Percentiles rank a stretch among this genome's conserved stretches.
phyloP scores from a whole-genome alignment of 345 rosid genomes.

The Odontarrhena argentea region DNA sequence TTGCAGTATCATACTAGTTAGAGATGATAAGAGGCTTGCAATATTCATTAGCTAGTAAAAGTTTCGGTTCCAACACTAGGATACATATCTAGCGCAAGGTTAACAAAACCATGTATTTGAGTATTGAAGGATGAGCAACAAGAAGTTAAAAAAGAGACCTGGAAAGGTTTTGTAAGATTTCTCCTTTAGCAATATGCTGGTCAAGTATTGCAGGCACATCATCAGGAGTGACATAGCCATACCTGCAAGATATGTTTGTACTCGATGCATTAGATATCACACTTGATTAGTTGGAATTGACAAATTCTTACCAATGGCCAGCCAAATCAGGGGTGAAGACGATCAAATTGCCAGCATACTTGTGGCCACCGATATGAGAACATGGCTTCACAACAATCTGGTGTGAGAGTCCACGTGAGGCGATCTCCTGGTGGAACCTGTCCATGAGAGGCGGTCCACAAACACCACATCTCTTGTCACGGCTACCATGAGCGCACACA shows the following conservation, averaged over 20 bases:
- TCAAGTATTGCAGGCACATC: constrained; percentile 88
- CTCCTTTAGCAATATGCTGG: constrained; percentile 82
- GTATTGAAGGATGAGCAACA: background rate
- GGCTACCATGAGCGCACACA: constrained; percentile 91
- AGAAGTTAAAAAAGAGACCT: constrained; percentile 55
- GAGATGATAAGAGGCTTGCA: constrained; percentile 7
- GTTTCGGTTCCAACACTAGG: background rate
- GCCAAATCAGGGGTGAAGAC: constrained; percentile 65
- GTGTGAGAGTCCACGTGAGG: constrained; percentile 59
- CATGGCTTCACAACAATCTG: constrained; percentile 69
- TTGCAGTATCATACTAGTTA: background rate
- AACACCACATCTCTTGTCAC: constrained; percentile 93
- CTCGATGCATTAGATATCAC: constrained; percentile 2
- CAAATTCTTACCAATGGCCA: constrained; percentile 75
- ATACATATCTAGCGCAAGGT: constrained; percentile 1
- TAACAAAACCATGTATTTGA: constrained; percentile 9
- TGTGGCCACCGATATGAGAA: constrained; percentile 95
- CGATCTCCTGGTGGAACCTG: constrained; percentile 68
- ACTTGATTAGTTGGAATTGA: constrained; percentile 6
- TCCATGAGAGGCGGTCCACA: constrained; percentile 90
- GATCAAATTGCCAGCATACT: constrained; percentile 95
- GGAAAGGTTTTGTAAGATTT: constrained; percentile 69
- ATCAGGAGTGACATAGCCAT: constrained; percentile 91
- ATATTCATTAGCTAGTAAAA: background rate
- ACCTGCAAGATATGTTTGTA: constrained; percentile 54